These are phyloP conservation scores for Viola pubescens DNA, from an alignment of 441 rosid genomes.

Conservation along the genomic window DNA sequence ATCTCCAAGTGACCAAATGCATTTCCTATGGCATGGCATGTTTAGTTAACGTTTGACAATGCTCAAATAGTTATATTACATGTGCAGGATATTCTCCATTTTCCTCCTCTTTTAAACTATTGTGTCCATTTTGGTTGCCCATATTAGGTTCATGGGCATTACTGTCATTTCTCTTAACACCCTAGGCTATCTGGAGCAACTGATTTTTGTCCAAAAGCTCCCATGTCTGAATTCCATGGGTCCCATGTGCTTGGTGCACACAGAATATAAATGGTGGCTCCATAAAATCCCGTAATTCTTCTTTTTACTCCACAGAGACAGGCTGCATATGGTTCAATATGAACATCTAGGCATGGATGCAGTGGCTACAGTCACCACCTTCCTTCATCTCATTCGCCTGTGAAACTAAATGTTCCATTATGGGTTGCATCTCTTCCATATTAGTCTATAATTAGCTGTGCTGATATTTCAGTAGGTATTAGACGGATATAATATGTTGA, in stretches of 20 bases:
- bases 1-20: constrained; percentile 1
- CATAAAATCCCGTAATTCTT: background rate
- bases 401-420: too few species aligned
- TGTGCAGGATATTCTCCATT: too few species aligned
- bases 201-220: background rate
- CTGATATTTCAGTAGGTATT: too few species aligned
- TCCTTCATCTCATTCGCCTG: too few species aligned
- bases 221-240: background rate
- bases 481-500: too few species aligned
- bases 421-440: too few species aligned
- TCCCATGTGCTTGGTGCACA: background rate
- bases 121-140: background rate
- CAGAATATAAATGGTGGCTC: background rate
- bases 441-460: too few species aligned
- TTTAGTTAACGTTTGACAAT: background rate
- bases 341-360: background rate
- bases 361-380: too few species aligned
- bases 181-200: background rate
- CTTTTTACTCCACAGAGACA: background rate
- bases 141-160: background rate
- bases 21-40: background rate
- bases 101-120: too few species aligned
- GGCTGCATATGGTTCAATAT: background rate
- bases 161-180: background rate
- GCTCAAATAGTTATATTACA: too few species aligned